A percentile compares a stretch with the other conserved stretches of the same genome.
These are phyloP conservation scores for Ilex paraguariensis DNA, from an alignment of 305 asterid species.

Conservation along the genomic window DNA sequence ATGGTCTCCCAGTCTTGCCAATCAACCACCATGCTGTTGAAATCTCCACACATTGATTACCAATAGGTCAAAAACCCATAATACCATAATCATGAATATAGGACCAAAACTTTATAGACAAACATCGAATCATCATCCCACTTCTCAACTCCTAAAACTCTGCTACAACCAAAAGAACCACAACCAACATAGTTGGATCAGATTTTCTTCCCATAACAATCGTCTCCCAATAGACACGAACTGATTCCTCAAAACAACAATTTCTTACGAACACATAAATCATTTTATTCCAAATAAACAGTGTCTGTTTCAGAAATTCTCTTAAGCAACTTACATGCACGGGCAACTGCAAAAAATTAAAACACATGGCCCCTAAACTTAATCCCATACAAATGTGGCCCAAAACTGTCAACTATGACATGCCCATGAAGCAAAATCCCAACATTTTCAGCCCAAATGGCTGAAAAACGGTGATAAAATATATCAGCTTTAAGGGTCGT, in stretches of 20 bases:
- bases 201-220: constrained; percentile 28
- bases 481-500: constrained; percentile 49
- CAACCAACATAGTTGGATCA: constrained; percentile 67
- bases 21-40: constrained; percentile 48
- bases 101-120: constrained; percentile 59
- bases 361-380: constrained; percentile 57
- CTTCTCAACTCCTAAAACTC: constrained; percentile 63
- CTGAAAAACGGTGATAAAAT: constrained; percentile 51
- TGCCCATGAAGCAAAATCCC: constrained; percentile 69
- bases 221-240: constrained; percentile 44
- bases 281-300: constrained; percentile 71
- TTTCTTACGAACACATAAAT: constrained; percentile 69
- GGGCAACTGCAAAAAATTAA: constrained; percentile 31
- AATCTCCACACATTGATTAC: constrained; percentile 66
- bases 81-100: constrained; percentile 51
- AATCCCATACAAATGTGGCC: constrained; percentile 72
- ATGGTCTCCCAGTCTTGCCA: constrained; percentile 43
- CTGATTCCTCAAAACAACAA: constrained; percentile 42
- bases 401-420: constrained; percentile 51
- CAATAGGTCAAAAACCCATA: constrained; percentile 56
- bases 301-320: constrained; percentile 57
- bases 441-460: constrained; percentile 27
- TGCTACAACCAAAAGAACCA: constrained; percentile 52
- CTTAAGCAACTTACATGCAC: constrained; percentile 68
- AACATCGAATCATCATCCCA: constrained; percentile 65